Base-by-base conservation (phyloP, 768 basidiomycete species). In the Pulveroboletus sp. region DNA sequence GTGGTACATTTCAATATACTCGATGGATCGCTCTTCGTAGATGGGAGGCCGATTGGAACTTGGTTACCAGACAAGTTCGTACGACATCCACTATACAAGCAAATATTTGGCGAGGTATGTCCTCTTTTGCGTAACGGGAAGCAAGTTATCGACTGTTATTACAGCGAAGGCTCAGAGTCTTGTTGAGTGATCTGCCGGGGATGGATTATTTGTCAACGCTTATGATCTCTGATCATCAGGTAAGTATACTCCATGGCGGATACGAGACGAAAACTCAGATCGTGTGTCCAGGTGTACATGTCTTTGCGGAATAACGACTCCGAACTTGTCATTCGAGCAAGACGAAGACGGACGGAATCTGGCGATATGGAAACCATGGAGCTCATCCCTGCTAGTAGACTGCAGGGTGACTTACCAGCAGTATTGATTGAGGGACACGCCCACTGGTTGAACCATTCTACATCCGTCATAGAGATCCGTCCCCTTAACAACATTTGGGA, bases 1-100 rank as follows among this genome's bases (percentile, higher is more conserved):
- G 40, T 17, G 19, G 62, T 78, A 6, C 65, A 70, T 40, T 59
- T 75, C 17, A 70, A 80, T 45, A 29, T 79, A 2, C 50, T 78
- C 3, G 29, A 57, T 10, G 67, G 65, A 2, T 43, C 51, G 1
- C 55, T 67, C 17, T 36, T 62, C 11, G 51, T 63, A 2, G 46
- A 68, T 5, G 67, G 59, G 2, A 59, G 54, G 17, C 50, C 61
- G 0, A 16, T 68, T 6, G 55, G 55, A 1, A 51, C 19, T 24
- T 21, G 52, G 21, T 46, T 64, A 11, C 62, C 59, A 0, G 19
- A 31, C 12, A 32, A 11, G 7, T 51, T 64, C 21, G 44, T 40
- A n/a, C 37, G 19, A 1, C 43, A 58, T 38, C 41, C 60, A 14
- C 16, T 45, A 14, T 68, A 61, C 29, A 32, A 23, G 14, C 2